Conservation (phyloP, 2,329 filamentous ascomycete species). For the Diatrype stigma region DNA sequence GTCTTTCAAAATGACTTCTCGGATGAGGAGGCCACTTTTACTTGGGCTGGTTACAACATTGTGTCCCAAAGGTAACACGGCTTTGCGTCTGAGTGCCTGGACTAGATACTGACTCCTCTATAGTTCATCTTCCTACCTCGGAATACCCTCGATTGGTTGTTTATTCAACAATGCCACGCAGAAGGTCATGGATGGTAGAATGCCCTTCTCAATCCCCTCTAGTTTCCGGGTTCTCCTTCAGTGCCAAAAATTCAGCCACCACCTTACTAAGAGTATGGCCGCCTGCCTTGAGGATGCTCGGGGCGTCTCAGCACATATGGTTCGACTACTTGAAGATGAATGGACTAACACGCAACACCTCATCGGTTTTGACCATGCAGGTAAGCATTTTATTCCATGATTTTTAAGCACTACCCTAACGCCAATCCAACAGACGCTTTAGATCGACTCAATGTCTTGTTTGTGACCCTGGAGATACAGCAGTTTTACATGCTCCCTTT, state of each 20-base stretch:
- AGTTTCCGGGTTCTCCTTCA: slow-evolving; percentile 45
- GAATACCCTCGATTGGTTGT: slow-evolving; percentile 40
- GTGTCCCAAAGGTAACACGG: slow-evolving; percentile 43
- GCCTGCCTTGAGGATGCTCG: slow-evolving; percentile 43
- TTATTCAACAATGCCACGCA: slow-evolving; percentile 48
- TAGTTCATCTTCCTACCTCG: slow-evolving; percentile 38
- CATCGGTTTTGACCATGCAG: slow-evolving; percentile 43
- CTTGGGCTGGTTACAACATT: slow-evolving; percentile 51
- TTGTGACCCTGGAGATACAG: slow-evolving; percentile 50
- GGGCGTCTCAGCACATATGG: slow-evolving; percentile 42
- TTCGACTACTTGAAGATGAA: slow-evolving; percentile 48
- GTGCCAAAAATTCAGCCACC: slow-evolving; percentile 47
- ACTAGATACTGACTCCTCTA: slow-evolving; percentile 20
- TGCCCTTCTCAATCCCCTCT: slow-evolving; percentile 35
- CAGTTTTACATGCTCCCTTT: slow-evolving; percentile 47
- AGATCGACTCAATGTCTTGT: slow-evolving; percentile 44
- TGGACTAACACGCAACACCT: slow-evolving; percentile 44
- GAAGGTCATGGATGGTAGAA: slow-evolving; percentile 37
- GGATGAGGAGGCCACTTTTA: slow-evolving; percentile 48
- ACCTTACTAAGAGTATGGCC: slow-evolving; percentile 43
- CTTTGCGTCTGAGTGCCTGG: slow-evolving; percentile 17
- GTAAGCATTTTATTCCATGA: slow-evolving; percentile 24
- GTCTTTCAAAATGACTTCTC: slow-evolving; percentile 39
- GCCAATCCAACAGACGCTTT: slow-evolving; percentile 31
- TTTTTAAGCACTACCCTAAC: background rate